Conservation (phyloP, 495 filamentous ascomycete species). For the Aspergillus campestris region DNA sequence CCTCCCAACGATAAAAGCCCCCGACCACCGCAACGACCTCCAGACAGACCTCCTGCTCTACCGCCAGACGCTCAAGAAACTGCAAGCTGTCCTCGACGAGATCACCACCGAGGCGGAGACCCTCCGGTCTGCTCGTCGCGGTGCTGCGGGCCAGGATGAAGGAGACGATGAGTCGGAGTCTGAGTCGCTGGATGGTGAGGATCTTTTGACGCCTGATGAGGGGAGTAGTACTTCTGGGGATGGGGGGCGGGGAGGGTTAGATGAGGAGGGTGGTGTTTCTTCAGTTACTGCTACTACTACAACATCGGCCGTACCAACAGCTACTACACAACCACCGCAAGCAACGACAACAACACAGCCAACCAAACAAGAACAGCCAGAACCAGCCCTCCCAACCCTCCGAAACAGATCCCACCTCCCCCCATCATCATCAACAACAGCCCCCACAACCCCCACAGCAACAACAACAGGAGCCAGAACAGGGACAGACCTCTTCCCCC, state of each 20-base stretch:
- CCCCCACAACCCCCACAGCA: constrained; percentile 8
- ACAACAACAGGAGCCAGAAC: constrained; percentile 17
- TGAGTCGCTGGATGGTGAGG: constrained; percentile 27
- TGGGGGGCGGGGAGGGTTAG: neutral
- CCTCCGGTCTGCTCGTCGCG: constrained; percentile 2
- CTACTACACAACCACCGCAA: constrained; percentile 5
- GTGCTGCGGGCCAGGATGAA: constrained; percentile 24
- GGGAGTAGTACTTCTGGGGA: constrained; percentile 9
- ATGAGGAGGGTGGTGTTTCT: neutral
- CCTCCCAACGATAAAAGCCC: constrained; percentile 53
- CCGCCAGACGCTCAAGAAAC: constrained; percentile 52
- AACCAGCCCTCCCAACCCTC: constrained; percentile 14
- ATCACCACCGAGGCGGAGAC: constrained; percentile 18
- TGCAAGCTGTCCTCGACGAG: constrained; percentile 53
- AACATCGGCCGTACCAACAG: constrained; percentile 4
- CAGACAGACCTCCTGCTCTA: constrained; percentile 60
- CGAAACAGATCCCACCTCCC: constrained; percentile 22
- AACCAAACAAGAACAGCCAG: constrained; percentile 6
- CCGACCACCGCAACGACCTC: constrained; percentile 53
- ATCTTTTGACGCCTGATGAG: constrained; percentile 26
- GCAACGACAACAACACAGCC: constrained; percentile 5
- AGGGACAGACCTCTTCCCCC: constrained; percentile 15
- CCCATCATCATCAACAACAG: neutral
- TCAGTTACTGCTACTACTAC: constrained; percentile 4
- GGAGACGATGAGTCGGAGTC: constrained; percentile 20